Conservation (phyloP, 352 stramenopile species). For the Blastocystis sp. region DNA sequence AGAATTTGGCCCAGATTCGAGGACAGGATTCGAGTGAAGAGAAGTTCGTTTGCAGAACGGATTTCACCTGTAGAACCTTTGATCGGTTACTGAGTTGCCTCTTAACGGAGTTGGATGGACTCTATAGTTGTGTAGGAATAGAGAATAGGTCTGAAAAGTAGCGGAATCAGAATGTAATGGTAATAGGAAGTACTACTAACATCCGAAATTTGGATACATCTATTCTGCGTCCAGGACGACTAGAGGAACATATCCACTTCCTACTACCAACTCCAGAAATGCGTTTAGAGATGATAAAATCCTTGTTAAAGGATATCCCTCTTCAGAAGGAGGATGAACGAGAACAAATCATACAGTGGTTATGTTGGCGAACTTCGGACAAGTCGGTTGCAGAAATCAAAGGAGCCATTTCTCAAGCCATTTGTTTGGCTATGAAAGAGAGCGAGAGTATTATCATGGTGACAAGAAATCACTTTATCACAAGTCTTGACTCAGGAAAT, state of each 20-base stretch:
- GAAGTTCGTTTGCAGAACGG: constrained; percentile 65
- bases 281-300: constrained; percentile 14
- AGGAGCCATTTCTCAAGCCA: not conserved
- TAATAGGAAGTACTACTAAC: constrained; percentile 74
- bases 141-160: not conserved
- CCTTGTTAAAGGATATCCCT: constrained; percentile 6
- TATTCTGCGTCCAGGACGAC: constrained; percentile 73
- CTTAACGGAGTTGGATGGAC: constrained; percentile 81
- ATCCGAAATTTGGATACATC: constrained; percentile 75
- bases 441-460: not conserved
- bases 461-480: not conserved
- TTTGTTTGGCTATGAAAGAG: not conserved
- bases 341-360: not conserved
- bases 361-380: not conserved
- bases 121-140: constrained; percentile 63
- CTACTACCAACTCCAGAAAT: not conserved
- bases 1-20: constrained; percentile 76
- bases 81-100: constrained; percentile 81
- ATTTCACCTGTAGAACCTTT: constrained; percentile 69
- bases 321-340: constrained; percentile 23
- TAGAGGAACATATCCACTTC: constrained; percentile 59
- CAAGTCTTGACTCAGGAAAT: not conserved
- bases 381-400: not conserved
- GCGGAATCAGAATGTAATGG: constrained; percentile 67
- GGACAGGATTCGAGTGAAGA: constrained; percentile 82